These are phyloP conservation scores for Ploettnerulaceae sp. DNA, from an alignment of 2,329 filamentous ascomycete genomes.

Conservation along the genomic window DNA sequence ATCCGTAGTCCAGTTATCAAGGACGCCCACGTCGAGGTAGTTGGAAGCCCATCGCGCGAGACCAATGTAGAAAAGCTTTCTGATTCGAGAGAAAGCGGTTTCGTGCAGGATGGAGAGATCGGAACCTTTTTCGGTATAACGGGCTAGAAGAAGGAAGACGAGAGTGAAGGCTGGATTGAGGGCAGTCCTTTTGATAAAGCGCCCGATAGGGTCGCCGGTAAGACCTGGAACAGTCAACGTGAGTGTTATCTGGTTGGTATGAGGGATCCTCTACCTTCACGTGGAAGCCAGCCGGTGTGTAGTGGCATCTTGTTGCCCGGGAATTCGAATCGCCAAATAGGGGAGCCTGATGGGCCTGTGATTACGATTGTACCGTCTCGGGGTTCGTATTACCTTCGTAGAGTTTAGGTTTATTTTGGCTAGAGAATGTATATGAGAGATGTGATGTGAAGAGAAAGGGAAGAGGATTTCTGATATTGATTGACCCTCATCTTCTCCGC, in stretches of 20 bases:
- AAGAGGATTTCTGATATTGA: background rate
- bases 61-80: conserved; percentile 48
- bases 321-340: background rate
- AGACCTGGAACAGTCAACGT: conserved; percentile 39
- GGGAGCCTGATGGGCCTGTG: background rate
- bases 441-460: background rate
- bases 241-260: background rate
- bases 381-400: too few relatives aligned
- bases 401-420: too few relatives aligned
- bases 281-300: conserved; percentile 49
- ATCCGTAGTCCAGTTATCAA: conserved; percentile 48
- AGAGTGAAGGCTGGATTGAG: conserved; percentile 62
- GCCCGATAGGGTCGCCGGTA: conserved; percentile 54
- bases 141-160: conserved; percentile 56
- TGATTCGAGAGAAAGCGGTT: conserved; percentile 47
- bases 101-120: conserved; percentile 50
- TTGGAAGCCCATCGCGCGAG: conserved; percentile 44
- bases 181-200: conserved; percentile 53
- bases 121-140: conserved; percentile 58
- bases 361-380: too few relatives aligned
- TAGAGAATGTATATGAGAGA: background rate
- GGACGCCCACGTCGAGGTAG: conserved; percentile 46
- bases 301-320: conserved; percentile 38
- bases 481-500: background rate
- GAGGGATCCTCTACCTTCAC: conserved; percentile 40